These are phyloP conservation scores for Neonectria magnoliae DNA, from an alignment of 2,329 filamentous ascomycete genomes.

Conservation along the genomic window DNA sequence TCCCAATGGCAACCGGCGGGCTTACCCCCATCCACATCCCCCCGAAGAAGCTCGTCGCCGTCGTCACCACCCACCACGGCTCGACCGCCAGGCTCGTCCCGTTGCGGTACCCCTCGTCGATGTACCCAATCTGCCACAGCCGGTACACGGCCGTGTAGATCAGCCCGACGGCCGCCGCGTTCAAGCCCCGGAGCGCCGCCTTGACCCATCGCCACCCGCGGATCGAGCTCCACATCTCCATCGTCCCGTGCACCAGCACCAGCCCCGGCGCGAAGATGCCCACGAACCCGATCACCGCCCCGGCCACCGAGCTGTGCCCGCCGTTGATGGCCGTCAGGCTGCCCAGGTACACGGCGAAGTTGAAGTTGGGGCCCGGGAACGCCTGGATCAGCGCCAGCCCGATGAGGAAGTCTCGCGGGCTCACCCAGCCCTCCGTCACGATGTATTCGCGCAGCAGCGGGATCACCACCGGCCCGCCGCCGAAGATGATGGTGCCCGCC, in stretches of 20 bases:
- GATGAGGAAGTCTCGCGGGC: conserved; percentile 75
- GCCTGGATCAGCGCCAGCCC: conserved; percentile 77
- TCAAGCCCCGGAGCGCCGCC: conserved; percentile 63
- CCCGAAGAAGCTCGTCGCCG: conserved; percentile 61
- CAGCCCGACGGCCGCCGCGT: conserved; percentile 68
- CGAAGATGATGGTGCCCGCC: conserved; percentile 75
- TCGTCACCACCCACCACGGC: conserved; percentile 72
- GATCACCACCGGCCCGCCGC: conserved; percentile 72
- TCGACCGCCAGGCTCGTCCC: conserved; percentile 66
- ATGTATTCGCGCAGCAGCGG: conserved; percentile 70
- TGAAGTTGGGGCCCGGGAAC: conserved; percentile 64
- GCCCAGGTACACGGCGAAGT: conserved; percentile 68
- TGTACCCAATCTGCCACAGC: conserved; percentile 69
- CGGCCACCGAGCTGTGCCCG: conserved; percentile 51
- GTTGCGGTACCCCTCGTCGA: conserved; percentile 57
- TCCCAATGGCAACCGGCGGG: conserved; percentile 46
- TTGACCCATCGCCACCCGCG: conserved; percentile 58
- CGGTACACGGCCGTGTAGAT: conserved; percentile 73
- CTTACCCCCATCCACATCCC: conserved; percentile 46
- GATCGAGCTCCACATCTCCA: conserved; percentile 65
- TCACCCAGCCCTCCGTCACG: conserved; percentile 76
- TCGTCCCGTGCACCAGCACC: conserved; percentile 58
- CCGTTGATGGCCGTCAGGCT: conserved; percentile 56
- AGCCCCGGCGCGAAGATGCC: conserved; percentile 65
- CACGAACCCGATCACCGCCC: conserved; percentile 62